These are phyloP conservation scores for Hemileia vastatrix DNA, from an alignment of 1,284 basidiomycete species.

Conservation along the genomic window DNA sequence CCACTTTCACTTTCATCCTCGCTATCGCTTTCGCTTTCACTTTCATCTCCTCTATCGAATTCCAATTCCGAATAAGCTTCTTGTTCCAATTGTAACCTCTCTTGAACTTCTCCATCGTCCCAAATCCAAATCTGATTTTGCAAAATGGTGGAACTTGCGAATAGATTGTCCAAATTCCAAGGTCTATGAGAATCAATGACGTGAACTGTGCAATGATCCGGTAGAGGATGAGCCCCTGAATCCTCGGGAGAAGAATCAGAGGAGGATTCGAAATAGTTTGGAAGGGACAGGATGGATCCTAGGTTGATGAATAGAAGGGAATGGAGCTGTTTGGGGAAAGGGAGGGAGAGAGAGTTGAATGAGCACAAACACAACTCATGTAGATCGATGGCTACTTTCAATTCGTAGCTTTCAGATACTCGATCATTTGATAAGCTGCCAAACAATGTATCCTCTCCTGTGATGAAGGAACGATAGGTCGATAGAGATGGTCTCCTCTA, in stretches of 20 bases:
- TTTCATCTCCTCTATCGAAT: constrained; percentile 36
- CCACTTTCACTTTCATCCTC: no score
- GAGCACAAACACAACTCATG: constrained; percentile 18
- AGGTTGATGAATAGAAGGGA: constrained; percentile 87
- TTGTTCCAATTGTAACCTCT: constrained; percentile 28
- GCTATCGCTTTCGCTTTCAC: constrained; percentile 58
- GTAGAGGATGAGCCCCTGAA: constrained; percentile 29
- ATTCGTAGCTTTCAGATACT: no score
- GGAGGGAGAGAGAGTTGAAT: constrained; percentile 7
- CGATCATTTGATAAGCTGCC: no score
- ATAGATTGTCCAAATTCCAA: constrained; percentile 79
- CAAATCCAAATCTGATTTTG: constrained; percentile 35
- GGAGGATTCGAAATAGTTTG: constrained; percentile 48
- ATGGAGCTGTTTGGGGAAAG: constrained; percentile 57
- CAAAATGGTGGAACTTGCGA: constrained; percentile 52
- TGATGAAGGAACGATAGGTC: no score
- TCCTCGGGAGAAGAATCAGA: constrained; percentile 1
- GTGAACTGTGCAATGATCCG: constrained; percentile 64
- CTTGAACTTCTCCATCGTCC: constrained; percentile 40
- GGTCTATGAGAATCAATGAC: constrained; percentile 90
- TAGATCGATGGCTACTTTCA: no score
- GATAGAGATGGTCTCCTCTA: no score
- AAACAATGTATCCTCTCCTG: no score
- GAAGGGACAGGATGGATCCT: constrained; percentile 75
- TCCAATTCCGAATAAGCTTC: constrained; percentile 31